Base-by-base conservation (phyloP, 495 filamentous ascomycete species). In the Rusavskia elegans region DNA sequence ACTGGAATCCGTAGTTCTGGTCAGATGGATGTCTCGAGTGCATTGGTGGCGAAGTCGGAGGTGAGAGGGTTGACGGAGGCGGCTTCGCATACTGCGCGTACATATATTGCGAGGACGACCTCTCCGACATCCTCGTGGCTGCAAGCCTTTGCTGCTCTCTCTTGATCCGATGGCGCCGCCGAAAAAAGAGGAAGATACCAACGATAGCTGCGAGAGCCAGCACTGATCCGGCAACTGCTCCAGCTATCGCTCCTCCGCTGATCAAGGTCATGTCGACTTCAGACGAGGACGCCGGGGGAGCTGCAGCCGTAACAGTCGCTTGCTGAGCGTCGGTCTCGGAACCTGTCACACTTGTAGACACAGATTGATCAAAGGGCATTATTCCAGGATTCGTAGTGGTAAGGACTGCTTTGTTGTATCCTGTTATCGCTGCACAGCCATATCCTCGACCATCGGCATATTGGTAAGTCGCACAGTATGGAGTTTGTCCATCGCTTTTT, bases 211-310 rank as follows among this genome's bases (percentile, higher is more conserved):
- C 40, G 21, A 53, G 11, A 13, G 30, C 23, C 17, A 53, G 23
- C 3, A 36, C 40, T 16, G 50, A 42, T 5, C 50, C 50, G 8
- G 41, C 39, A 5, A 45, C 50, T 17, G 41, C 30, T n/a, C 10
- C 50, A 41, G 39, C 50, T 45, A 53, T 53, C 21, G 50, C 50
- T 30, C 50, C 50, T 45, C 50, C 40, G 16, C 50, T 46, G 38
- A 53, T 44, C 10, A 45, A 35, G 7, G 20, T 42, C 20, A 35
- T 53, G 25, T 53, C 38, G 29, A 21, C 30, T 45, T 20, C 19
- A n/a, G 38, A 29, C 2, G 41, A 42, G 1, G 50, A 17, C 27
- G 50, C 7, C 27, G 50, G 14, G 17, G 25, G 20, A 45, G 40
- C 41, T 21, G 39, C 39, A 17, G 40, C 40, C 13, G 25, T 53